A percentile compares a stretch with the other conserved stretches of the same genome.
phyloP scores from a whole-genome alignment of 345 rosid species.

The Boechera retrofracta region DNA sequence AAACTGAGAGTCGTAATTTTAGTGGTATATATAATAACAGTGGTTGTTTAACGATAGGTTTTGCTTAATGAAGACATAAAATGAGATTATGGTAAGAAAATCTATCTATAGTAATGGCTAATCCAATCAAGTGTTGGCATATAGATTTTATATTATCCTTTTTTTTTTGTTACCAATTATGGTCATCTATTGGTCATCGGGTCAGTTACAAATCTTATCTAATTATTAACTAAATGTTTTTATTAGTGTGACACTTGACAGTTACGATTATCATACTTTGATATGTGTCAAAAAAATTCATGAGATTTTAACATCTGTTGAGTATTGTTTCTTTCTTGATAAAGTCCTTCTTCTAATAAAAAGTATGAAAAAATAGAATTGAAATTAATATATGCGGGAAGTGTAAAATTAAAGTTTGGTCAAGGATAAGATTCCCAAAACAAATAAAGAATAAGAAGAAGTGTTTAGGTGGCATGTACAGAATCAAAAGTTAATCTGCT shows the following conservation, averaged over 20 bases:
- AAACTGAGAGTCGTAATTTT: not conserved
- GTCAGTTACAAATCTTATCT: slow-evolving; percentile 28
- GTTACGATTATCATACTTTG: not conserved
- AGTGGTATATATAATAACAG: slow-evolving; percentile 33
- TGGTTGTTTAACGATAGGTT: not conserved
- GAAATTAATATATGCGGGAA: not conserved
- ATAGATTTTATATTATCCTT: not conserved
- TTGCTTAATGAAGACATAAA: slow-evolving; percentile 25
- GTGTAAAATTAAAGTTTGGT: not conserved
- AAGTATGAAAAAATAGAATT: not conserved
- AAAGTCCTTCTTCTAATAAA: not conserved
- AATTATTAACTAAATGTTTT: not conserved
- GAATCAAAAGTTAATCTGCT: not conserved
- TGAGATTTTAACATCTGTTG: slow-evolving; percentile 14
- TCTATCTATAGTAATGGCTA: slow-evolving; percentile 7
- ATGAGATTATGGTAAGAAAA: slow-evolving; percentile 8
- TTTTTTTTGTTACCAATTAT: not conserved
- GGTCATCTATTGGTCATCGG: not conserved
- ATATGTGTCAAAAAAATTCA: slow-evolving; percentile 17
- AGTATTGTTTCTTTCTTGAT: slow-evolving; percentile 21
- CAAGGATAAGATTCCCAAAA: not conserved
- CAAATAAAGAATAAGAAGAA: not conserved
- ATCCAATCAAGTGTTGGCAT: not conserved
- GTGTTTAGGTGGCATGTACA: slow-evolving; percentile 18
- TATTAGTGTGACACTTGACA: slow-evolving; percentile 8